Base-by-base conservation (phyloP, 2,329 filamentous ascomycete genomes). In the Metarhizium rileyi region DNA sequence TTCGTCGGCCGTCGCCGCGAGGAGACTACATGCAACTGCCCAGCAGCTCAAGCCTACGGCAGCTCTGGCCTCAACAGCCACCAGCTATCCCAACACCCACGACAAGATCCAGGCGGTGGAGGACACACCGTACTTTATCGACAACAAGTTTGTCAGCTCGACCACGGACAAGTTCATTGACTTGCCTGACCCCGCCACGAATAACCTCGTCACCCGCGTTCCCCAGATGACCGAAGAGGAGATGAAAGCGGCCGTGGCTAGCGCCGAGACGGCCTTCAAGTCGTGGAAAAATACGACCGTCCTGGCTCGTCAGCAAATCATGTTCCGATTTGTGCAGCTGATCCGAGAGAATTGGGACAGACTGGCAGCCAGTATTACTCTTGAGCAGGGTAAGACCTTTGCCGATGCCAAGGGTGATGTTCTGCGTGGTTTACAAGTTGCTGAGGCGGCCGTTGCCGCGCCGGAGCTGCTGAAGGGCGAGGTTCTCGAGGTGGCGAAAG, bases 341-440 rank as follows among this genome's bases (percentile, higher is more conserved):
- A 88, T 93, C 64, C 76, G 86, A 47, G 84, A 90, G 70, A 85
- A 93, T 71, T 90, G 86, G 86, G 87, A 93, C 66, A 77, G 87
- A 18, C 71, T 93, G 57, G 87, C 87, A 16, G 87, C 87, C 12
- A 89, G 84, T 70, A 93, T 93, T 66, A 90, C 86, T 6, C 75
- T 91, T 50, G 87, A 93, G 73, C 87, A 93, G 73, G 87, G 87
- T 66, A 93, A 93, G 78, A 93, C 87, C 0, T 84, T 91, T 66
- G 84, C 84, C 48, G 87, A 93, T 66, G 87, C 87, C 33, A 84
- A 76, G 67, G 87, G 87, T 42, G 87, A 93, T 65, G 87, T 93
- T 22, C 77, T 91, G 46, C 78, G 87, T 58, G 87, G 87, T 44
- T 74, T 93, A 52, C 87, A 93, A 73, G 87, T 93, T 25, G 88